Evolutionary conservation across 2,329 filamentous ascomycete genomes (phyloP).

Genomic region (Ophiocordyceps polyrhachis-furcata): DNA sequence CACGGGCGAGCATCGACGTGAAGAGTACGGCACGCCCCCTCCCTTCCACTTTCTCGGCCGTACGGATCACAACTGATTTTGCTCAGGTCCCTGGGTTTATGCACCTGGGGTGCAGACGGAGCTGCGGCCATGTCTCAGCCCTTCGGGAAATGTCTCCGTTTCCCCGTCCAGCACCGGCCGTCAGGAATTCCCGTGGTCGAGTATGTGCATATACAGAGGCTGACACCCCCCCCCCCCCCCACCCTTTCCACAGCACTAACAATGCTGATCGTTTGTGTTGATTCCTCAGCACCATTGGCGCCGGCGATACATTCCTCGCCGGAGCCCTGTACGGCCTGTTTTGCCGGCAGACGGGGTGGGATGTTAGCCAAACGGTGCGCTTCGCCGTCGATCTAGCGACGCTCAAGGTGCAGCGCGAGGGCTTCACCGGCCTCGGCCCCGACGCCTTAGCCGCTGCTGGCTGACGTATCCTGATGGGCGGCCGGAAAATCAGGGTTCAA

Average conservation of each 20-base stretch:
- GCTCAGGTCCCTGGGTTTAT: constrained; percentile 27
- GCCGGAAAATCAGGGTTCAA: background rate
- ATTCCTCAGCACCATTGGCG: constrained; percentile 41
- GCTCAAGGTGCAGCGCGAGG: constrained; percentile 47
- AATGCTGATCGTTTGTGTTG: background rate
- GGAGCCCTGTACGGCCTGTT: constrained; percentile 46
- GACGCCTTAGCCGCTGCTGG: constrained; percentile 6
- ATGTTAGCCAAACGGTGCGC: constrained; percentile 24
- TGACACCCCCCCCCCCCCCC: background rate
- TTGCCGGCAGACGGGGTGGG: constrained; percentile 29
- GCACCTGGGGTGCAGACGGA: constrained; percentile 40
- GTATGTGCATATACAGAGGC: constrained; percentile 23
- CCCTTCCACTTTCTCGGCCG: background rate
- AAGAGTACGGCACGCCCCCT: constrained; percentile 21
- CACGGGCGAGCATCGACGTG: constrained; percentile 19
- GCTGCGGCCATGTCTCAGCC: constrained; percentile 15
- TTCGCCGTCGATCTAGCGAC: constrained; percentile 52
- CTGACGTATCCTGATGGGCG: background rate
- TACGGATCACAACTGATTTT: background rate
- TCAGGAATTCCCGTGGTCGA: constrained; percentile 32
- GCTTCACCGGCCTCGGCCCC: constrained; percentile 35
- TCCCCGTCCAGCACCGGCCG: constrained; percentile 21
- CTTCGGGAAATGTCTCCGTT: constrained; percentile 12
- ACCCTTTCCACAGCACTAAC: background rate
- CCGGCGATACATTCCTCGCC: constrained; percentile 59